Evolutionary conservation across 192 early-diverging fungal species (phyloP).

Genomic region (Coemansia sp.): DNA sequence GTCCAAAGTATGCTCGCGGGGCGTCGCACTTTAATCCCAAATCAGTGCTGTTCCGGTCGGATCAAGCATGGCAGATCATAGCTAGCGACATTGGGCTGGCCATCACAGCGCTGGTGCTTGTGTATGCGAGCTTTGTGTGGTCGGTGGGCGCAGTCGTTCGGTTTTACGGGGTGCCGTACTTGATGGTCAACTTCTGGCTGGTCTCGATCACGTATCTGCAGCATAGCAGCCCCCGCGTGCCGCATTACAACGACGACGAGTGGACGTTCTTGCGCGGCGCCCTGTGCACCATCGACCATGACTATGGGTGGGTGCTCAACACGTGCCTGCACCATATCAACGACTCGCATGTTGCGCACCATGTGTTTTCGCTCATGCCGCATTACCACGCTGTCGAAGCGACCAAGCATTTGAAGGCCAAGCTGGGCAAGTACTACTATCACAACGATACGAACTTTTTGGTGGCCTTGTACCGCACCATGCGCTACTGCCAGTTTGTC

Average conservation of each 20-base stretch:
- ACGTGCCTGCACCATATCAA: constrained; percentile 77
- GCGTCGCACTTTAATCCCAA: constrained; percentile 87
- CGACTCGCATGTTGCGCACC: constrained; percentile 94
- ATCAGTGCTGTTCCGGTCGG: constrained; percentile 75
- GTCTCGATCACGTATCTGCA: constrained; percentile 95
- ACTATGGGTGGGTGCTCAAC: constrained; percentile 84
- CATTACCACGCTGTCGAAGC: constrained; percentile 93
- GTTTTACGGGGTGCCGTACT: constrained; percentile 90
- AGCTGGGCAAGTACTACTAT: constrained; percentile 79
- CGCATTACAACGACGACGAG: constrained; percentile 80
- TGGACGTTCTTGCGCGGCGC: constrained; percentile 96
- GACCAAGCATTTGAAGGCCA: constrained; percentile 75
- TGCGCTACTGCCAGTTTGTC: constrained; percentile 78
- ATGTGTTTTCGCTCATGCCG: constrained; percentile 96
- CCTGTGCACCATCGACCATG: constrained; percentile 85
- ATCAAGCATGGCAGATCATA: constrained; percentile 69
- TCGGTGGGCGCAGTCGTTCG: constrained; percentile 65
- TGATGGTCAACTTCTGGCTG: constrained; percentile 93
- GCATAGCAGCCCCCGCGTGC: constrained; percentile 85
- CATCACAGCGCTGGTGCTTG: constrained; percentile 56
- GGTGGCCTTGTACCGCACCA: constrained; percentile 67
- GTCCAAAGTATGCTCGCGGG: constrained; percentile 72
- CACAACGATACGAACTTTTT: constrained; percentile 71
- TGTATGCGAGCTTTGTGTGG: constrained; percentile 55
- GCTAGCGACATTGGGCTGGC: constrained; percentile 75